A percentile compares a stretch with the other conserved stretches of the same genome.
Conservation (phyloP, 1,284 basidiomycete genomes). For the Ceratobasidium sp. region DNA sequence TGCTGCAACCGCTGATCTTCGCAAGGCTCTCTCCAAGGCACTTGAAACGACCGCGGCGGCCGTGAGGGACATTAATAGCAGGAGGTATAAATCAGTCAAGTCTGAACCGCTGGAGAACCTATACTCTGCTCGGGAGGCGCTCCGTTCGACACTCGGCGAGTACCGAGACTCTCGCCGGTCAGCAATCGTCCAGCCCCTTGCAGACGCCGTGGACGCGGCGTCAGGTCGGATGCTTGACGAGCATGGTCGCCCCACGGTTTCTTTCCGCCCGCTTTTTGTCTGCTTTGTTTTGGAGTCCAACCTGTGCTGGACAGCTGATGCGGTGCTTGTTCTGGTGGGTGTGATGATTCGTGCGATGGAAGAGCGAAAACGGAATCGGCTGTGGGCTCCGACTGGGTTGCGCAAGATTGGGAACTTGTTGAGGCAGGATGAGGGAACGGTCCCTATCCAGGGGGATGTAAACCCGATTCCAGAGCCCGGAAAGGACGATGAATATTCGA, state of each 20-base stretch:
- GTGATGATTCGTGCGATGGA: constrained; percentile 61
- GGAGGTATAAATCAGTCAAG: constrained; percentile 61
- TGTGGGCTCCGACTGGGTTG: constrained; percentile 69
- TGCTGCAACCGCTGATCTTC: constrained; percentile 63
- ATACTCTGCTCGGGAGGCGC: constrained; percentile 59
- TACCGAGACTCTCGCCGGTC: constrained; percentile 64
- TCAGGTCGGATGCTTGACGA: constrained; percentile 55
- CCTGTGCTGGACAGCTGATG: constrained; percentile 62
- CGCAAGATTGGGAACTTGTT: constrained; percentile 62
- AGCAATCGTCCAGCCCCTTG: constrained; percentile 66
- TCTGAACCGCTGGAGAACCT: constrained; percentile 58
- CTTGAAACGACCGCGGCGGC: constrained; percentile 59
- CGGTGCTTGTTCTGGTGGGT: constrained; percentile 64
- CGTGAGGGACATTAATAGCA: constrained; percentile 65
- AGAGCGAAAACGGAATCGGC: constrained; percentile 60
- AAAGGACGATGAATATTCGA: constrained; percentile 54
- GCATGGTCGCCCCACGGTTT: constrained; percentile 47
- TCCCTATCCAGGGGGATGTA: constrained; percentile 60
- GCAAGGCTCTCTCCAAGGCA: constrained; percentile 59
- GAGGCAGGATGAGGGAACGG: constrained; percentile 53
- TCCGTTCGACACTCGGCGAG: constrained; percentile 60
- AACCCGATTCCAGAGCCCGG: constrained; percentile 53
- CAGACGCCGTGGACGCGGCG: constrained; percentile 56
- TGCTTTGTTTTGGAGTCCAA: constrained; percentile 66
- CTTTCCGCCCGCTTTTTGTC: constrained; percentile 63